Evolutionary conservation across 345 rosid genomes (phyloP).

Genomic region (Microthlaspi erraticum): DNA sequence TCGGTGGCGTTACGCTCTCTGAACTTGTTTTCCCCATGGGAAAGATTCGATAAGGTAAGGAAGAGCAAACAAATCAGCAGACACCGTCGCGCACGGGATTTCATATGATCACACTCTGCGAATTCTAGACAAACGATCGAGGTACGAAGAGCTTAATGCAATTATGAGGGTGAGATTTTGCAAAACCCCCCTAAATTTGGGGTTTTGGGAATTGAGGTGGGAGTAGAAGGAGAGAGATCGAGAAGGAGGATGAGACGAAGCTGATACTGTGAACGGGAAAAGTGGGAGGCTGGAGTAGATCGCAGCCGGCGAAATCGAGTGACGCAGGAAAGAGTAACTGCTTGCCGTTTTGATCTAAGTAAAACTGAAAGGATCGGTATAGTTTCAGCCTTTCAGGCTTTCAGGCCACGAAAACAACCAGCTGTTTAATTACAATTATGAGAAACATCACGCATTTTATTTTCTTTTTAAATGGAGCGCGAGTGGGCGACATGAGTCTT

Average conservation of each 20-base stretch:
- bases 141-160: conserved; percentile 6
- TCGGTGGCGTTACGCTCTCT: conserved; percentile 82
- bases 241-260: conserved; percentile 36
- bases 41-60: conserved; percentile 28
- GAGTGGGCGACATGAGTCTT: neutral
- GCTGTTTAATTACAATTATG: conserved; percentile 17
- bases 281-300: conserved; percentile 22
- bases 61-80: conserved; percentile 53
- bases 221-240: conserved; percentile 28
- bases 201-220: conserved; percentile 34
- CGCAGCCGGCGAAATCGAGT: conserved; percentile 35
- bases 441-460: conserved; percentile 15
- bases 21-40: conserved; percentile 69
- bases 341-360: conserved; percentile 25
- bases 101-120: conserved; percentile 58
- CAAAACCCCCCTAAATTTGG: neutral
- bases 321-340: conserved; percentile 31
- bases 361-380: neutral
- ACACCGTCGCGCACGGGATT: conserved; percentile 45
- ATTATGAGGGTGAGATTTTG: conserved; percentile 14
- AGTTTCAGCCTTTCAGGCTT: neutral
- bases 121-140: conserved; percentile 2
- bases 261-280: conserved; percentile 18
- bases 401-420: neutral
- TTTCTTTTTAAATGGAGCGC: neutral